These are phyloP conservation scores for Phytophthora sansomeana DNA, from an alignment of 352 stramenopile species.

Conservation along the genomic window DNA sequence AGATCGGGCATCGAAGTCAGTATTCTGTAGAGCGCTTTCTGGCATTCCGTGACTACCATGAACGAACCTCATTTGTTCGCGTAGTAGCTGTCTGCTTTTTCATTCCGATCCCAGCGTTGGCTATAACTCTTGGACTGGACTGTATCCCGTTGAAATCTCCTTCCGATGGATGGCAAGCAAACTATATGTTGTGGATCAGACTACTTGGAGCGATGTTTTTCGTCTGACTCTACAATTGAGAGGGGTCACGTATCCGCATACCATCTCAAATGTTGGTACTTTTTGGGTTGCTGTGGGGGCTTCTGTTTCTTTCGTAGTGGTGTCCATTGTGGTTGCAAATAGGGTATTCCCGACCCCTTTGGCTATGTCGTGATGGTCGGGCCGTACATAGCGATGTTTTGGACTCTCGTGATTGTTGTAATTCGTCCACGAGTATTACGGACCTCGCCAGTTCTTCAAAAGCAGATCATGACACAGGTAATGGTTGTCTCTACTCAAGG, in stretches of 20 bases:
- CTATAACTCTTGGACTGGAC: not conserved
- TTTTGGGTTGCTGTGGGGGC: not conserved
- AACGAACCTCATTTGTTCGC: not conserved
- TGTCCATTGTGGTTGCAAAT: too few relatives aligned
- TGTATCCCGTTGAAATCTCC: not conserved
- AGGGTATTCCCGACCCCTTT: too few relatives aligned
- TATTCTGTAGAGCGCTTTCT: not conserved
- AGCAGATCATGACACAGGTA: constrained; percentile 19
- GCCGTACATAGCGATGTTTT: too few relatives aligned
- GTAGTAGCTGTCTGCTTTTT: not conserved
- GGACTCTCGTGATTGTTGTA: too few relatives aligned
- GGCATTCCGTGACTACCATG: not conserved
- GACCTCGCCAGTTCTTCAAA: constrained; percentile 1
- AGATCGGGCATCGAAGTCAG: not conserved
- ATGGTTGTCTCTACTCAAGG: constrained; percentile 20
- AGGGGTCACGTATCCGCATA: not conserved
- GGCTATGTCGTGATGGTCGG: not conserved
- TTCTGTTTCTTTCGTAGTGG: too few relatives aligned
- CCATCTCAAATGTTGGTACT: not conserved
- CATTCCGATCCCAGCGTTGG: not conserved
- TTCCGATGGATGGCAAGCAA: not conserved
- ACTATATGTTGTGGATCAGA: not conserved
- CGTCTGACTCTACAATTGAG: not conserved
- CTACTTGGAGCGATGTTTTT: not conserved
- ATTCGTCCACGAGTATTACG: too few relatives aligned